These are phyloP conservation scores for Paramecium caudatum DNA, from an alignment of 73 alveolate species.

Conservation along the genomic window DNA sequence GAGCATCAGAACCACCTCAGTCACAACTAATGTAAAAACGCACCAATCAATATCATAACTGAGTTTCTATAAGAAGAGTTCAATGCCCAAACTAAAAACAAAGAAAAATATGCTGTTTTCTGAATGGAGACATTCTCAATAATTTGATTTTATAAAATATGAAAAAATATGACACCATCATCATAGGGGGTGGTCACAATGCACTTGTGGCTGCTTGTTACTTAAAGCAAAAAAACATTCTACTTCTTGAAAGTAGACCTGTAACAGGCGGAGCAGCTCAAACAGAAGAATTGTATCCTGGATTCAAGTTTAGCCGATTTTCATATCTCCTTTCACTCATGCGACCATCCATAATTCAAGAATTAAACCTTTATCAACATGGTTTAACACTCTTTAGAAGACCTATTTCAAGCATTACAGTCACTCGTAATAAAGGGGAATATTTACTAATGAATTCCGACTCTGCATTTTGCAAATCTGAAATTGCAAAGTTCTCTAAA, in stretches of 20 bases:
- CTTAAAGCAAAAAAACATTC: conserved; percentile 69
- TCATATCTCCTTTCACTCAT: conserved; percentile 78
- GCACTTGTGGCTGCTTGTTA: conserved; percentile 83
- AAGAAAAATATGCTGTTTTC: neutral
- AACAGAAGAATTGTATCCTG: conserved; percentile 84
- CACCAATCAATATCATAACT: neutral
- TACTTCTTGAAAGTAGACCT: conserved; percentile 82
- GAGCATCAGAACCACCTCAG: neutral
- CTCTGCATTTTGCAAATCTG: conserved; percentile 62
- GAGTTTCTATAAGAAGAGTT: conserved; percentile 28
- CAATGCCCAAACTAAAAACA: neutral
- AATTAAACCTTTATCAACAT: conserved; percentile 77
- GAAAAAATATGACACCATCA: conserved; percentile 81
- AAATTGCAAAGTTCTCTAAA: conserved; percentile 81
- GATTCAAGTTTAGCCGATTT: conserved; percentile 79
- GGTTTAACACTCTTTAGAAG: conserved; percentile 75
- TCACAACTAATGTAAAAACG: neutral
- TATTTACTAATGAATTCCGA: conserved; percentile 78
- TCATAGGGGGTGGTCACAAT: conserved; percentile 87
- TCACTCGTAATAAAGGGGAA: conserved; percentile 70
- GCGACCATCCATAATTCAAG: conserved; percentile 76
- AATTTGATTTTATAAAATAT: conserved; percentile 21
- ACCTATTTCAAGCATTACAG: conserved; percentile 80
- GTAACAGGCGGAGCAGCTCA: conserved; percentile 87
- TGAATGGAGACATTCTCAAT: conserved; percentile 43